Evolutionary conservation across 345 rosid genomes (phyloP).

Genomic region (Ceriops tagal): DNA sequence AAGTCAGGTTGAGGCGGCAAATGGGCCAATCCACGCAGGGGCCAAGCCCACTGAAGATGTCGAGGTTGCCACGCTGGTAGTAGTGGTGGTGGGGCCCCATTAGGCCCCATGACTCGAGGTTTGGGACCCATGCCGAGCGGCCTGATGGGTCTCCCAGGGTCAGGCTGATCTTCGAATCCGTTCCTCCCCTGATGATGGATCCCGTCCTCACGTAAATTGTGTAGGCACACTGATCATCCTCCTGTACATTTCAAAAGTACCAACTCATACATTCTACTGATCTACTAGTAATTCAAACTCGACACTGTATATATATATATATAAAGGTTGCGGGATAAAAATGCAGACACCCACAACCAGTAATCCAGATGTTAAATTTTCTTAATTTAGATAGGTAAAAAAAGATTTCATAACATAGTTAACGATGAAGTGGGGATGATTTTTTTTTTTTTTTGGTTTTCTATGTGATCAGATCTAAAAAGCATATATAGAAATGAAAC

Average conservation of each 20-base stretch:
- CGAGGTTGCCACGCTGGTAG: slow-evolving; percentile 41
- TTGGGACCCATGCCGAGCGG: slow-evolving; percentile 23
- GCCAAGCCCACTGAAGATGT: slow-evolving; percentile 39
- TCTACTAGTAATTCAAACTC: too few species aligned
- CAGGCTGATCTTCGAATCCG: slow-evolving; percentile 38
- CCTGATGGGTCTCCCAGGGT: slow-evolving; percentile 30
- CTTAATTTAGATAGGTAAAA: too few species aligned
- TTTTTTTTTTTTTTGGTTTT: too few species aligned
- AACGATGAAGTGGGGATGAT: too few species aligned
- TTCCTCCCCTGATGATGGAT: slow-evolving; percentile 37
- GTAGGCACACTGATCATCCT: slow-evolving; percentile 28
- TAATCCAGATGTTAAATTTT: neutral
- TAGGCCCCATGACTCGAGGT: slow-evolving; percentile 37
- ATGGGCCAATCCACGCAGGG: slow-evolving; percentile 35
- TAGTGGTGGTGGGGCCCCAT: slow-evolving; percentile 42
- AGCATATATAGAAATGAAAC: too few species aligned
- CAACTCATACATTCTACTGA: neutral
- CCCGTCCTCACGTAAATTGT: slow-evolving; percentile 42
- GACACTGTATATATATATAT: too few species aligned
- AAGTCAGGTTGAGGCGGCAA: slow-evolving; percentile 49
- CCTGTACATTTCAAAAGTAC: neutral
- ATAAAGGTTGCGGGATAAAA: too few species aligned
- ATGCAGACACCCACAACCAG: neutral
- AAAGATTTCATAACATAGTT: too few species aligned
- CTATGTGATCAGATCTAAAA: too few species aligned